A percentile compares a stretch with the other conserved stretches of the same genome.
Evolutionary conservation across 179 eudicot genomes (phyloP).

Genomic region (Spergularia azorica): DNA sequence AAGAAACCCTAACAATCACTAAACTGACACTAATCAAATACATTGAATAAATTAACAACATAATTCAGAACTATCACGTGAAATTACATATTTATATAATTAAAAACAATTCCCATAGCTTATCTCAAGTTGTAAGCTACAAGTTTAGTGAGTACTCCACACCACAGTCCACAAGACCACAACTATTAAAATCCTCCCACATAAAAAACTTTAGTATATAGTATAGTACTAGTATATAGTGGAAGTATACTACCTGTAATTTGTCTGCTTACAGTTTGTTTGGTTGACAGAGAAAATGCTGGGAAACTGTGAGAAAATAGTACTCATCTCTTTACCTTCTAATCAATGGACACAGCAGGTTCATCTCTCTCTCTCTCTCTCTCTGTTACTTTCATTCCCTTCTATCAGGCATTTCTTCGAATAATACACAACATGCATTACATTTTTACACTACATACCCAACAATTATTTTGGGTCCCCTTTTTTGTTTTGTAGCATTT

Average conservation of each 20-base stretch:
- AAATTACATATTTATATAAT: conserved; percentile 5
- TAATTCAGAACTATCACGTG: conserved; percentile 46
- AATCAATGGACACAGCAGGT: conserved; percentile 62
- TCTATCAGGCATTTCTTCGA: conserved; percentile 22
- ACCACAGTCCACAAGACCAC: not conserved
- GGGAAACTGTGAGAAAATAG: conserved; percentile 43
- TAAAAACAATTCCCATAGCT: not conserved
- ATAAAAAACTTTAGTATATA: conserved; percentile 2
- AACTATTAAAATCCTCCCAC: conserved; percentile 20
- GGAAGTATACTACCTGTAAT: conserved; percentile 24
- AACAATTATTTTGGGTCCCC: conserved; percentile 32
- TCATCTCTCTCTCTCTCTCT: conserved; percentile 7
- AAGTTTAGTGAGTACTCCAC: not conserved
- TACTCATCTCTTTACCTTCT: conserved; percentile 47
- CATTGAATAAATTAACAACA: not conserved
- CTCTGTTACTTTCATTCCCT: not conserved
- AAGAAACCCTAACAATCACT: too few species aligned
- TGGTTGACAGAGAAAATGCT: conserved; percentile 29
- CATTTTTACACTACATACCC: conserved; percentile 10
- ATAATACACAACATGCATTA: conserved; percentile 14
- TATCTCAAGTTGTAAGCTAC: conserved; percentile 2
- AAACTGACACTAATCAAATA: too few species aligned
- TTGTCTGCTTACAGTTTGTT: conserved; percentile 32
- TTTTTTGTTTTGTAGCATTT: conserved; percentile 51
- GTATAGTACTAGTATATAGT: conserved; percentile 4